These are phyloP conservation scores for Eucalyptus globulus DNA, from an alignment of 345 rosid species.

Conservation along the genomic window DNA sequence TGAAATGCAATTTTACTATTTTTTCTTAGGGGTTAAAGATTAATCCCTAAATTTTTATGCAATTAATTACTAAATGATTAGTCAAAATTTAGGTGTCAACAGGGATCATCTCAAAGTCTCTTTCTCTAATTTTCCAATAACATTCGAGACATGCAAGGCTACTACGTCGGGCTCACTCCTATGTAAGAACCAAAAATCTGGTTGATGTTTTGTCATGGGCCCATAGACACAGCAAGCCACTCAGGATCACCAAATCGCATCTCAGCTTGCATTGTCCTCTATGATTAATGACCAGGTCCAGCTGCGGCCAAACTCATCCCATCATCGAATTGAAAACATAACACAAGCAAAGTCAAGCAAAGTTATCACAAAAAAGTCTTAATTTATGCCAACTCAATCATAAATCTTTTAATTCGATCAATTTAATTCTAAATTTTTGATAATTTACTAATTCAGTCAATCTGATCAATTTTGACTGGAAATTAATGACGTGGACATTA, in stretches of 20 bases:
- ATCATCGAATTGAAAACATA: neutral
- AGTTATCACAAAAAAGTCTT: neutral
- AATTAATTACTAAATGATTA: too few species aligned
- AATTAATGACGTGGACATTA: rapidly evolving
- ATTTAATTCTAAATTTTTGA: neutral
- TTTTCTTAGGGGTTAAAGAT: too few species aligned
- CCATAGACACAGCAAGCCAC: neutral
- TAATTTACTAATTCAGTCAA: neutral
- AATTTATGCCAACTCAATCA: neutral
- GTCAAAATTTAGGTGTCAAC: too few species aligned
- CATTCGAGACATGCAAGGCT: neutral
- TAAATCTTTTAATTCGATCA: neutral
- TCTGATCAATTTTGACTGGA: rapidly evolving
- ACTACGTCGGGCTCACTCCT: neutral
- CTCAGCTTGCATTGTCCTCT: neutral
- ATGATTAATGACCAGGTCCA: neutral
- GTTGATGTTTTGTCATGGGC: neutral
- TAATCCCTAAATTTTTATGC: too few species aligned
- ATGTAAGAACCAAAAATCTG: neutral
- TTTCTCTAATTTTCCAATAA: neutral
- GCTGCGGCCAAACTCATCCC: neutral
- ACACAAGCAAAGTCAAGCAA: neutral
- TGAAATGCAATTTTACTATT: too few species aligned
- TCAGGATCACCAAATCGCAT: neutral
- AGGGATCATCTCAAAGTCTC: neutral